Conservation (phyloP, 2,329 filamentous ascomycete species). For the Neonectria ditissima region DNA sequence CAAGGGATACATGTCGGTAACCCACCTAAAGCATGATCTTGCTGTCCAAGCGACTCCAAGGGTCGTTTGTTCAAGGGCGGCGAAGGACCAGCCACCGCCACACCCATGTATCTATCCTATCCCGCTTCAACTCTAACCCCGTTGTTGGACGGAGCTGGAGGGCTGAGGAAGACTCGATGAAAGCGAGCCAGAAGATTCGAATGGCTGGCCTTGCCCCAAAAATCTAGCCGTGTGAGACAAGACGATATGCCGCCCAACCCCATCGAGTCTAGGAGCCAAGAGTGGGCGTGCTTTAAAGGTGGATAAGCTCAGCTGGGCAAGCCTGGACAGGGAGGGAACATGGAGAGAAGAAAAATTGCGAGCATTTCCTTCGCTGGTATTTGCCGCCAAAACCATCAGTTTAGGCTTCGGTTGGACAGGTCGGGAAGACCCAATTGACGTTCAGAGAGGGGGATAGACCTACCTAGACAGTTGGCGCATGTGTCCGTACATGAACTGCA, state of each 20-base stretch:
- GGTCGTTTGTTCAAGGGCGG: background rate
- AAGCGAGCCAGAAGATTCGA: background rate
- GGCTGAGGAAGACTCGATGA: constrained; percentile 6
- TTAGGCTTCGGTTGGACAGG: constrained; percentile 21
- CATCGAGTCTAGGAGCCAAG: constrained; percentile 25
- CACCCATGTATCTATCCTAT: constrained; percentile 1
- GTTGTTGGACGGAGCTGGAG: constrained; percentile 29
- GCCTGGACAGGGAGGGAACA: constrained; percentile 11
- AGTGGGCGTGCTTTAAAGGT: constrained; percentile 26
- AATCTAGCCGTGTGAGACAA: constrained; percentile 14
- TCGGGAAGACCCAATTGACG: constrained; percentile 18
- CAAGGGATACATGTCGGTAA: background rate
- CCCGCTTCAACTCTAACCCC: constrained; percentile 21
- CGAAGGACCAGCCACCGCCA: background rate
- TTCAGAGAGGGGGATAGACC: constrained; percentile 2
- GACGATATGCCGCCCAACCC: constrained; percentile 3
- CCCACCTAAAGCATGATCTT: background rate
- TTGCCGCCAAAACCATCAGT: constrained; percentile 35
- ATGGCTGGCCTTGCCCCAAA: constrained; percentile 12
- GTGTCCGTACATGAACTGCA: constrained; percentile 42
- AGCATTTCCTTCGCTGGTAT: constrained; percentile 1
- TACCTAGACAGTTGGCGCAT: constrained; percentile 23
- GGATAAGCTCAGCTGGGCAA: constrained; percentile 37
- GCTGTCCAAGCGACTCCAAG: background rate
- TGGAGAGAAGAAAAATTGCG: background rate